Conservation (phyloP, 371 early-diverging fungal genomes). For the Mortierella sp. region DNA sequence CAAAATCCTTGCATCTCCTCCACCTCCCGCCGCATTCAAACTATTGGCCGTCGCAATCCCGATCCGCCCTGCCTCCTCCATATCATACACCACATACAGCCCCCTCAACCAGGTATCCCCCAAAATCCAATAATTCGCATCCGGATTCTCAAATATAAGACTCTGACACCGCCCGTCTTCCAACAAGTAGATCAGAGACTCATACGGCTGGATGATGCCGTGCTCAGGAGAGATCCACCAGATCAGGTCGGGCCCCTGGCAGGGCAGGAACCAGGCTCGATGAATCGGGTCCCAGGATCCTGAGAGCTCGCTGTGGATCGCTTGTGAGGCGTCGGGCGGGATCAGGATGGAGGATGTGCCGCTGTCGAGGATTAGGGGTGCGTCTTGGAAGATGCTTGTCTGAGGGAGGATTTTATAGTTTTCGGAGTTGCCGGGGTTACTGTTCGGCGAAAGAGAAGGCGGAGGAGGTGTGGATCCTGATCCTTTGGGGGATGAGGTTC, state of each 20-base stretch:
- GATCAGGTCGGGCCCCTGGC: slow-evolving; percentile 34
- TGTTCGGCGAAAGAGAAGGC: neutral
- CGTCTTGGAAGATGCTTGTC: slow-evolving; percentile 16
- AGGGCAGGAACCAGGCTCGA: slow-evolving; percentile 36
- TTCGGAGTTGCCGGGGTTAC: neutral
- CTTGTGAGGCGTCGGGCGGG: slow-evolving; percentile 31
- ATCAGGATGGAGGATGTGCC: slow-evolving; percentile 36
- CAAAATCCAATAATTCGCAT: slow-evolving; percentile 36
- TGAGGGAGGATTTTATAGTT: slow-evolving; percentile 8
- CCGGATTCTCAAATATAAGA: slow-evolving; percentile 30
- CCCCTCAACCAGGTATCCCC: slow-evolving; percentile 42
- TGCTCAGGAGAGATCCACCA: slow-evolving; percentile 39
- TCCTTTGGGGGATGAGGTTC: neutral
- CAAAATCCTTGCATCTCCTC: slow-evolving; percentile 2
- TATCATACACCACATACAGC: slow-evolving; percentile 44
- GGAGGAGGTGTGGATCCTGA: neutral
- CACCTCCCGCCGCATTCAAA: neutral
- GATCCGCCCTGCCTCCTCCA: slow-evolving; percentile 25
- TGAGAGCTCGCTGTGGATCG: slow-evolving; percentile 22
- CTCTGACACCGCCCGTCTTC: slow-evolving; percentile 42
- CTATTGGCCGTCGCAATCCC: slow-evolving; percentile 30
- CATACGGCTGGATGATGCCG: slow-evolving; percentile 35
- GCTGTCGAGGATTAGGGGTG: slow-evolving; percentile 35
- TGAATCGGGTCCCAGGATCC: slow-evolving; percentile 30
- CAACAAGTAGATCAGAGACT: slow-evolving; percentile 21